Base-by-base conservation (phyloP, 345 rosid genomes). In the Cardamine occulta region DNA sequence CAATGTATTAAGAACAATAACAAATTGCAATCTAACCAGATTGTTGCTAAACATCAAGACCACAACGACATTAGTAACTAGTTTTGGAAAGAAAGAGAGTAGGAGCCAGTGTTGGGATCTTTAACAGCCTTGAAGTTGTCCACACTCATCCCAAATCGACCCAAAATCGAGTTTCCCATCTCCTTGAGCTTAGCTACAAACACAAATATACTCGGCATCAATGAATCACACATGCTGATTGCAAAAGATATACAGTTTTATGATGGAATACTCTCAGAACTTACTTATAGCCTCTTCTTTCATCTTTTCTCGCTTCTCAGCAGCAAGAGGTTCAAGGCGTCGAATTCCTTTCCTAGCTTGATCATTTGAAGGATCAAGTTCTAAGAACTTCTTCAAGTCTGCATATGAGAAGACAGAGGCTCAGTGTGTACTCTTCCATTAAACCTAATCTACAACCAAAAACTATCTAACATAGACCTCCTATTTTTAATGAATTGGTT, bases 201-300 rank as follows among this genome's bases (percentile, higher is more conserved):
- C 61, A 64, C 51, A 63, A 24, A 60, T 32, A 51, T 15, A 64
- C 21, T 54, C 44, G 19, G 2, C 6, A 34, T 56, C 40, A 24
- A 18, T 32, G 51, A 62, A 58, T 5, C 47, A 70, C 37, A 48
- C 34, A 32, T 48, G 48, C 11, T 6, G 64, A 40, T 4, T 42
- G 63, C 65, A 28, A 8, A 31, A 40, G 4, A 11, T 29, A 57
- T 2, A 39, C 56, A 62, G 29, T 23, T 55, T 28, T 72, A 52
- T 37, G 32, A 56, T 65, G 39, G 37, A 64, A 37, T 6, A 63
- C 8, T 39, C 42, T 35, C 37, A 9, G 35, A 77, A 68, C 89
- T 82, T 82, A 95, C 99, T 89, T 62, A 92, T 83, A 93, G 92
- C 93, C 86, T 95, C 99, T 76, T 92, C 97, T 86, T 95, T 95